These are phyloP conservation scores for Boletus semigastroideus DNA, from an alignment of 1,284 basidiomycete genomes.

Conservation along the genomic window DNA sequence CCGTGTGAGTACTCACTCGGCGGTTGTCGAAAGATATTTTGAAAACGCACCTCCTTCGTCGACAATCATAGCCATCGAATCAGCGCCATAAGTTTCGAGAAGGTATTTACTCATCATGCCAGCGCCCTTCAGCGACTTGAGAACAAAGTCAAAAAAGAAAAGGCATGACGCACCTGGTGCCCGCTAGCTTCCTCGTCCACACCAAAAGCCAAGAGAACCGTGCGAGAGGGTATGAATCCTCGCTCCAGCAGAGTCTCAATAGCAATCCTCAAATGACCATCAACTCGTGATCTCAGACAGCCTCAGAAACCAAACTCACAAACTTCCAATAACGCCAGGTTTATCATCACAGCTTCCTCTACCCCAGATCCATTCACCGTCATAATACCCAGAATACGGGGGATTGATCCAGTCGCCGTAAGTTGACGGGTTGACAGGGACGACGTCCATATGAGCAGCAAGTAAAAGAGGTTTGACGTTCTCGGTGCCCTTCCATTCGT, in stretches of 20 bases:
- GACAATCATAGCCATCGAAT: slow-evolving; percentile 56
- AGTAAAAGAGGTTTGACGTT: slow-evolving; percentile 60
- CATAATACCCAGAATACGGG: slow-evolving; percentile 50
- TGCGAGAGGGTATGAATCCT: slow-evolving; percentile 52
- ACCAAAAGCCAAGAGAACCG: slow-evolving; percentile 62
- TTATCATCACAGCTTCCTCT: slow-evolving; percentile 68
- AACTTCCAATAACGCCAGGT: slow-evolving; percentile 53
- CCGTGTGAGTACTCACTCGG: neutral
- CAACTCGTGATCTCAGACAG: neutral
- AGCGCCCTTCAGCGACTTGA: slow-evolving; percentile 44
- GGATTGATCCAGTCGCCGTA: slow-evolving; percentile 51
- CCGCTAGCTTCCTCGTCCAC: slow-evolving; percentile 70
- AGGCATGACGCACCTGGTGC: slow-evolving; percentile 36
- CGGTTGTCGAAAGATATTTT: neutral
- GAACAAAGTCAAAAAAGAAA: slow-evolving; percentile 7
- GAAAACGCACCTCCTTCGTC: slow-evolving; percentile 43
- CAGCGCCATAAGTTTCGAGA: slow-evolving; percentile 49
- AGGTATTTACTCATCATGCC: slow-evolving; percentile 46
- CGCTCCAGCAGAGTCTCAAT: slow-evolving; percentile 54
- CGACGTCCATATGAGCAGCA: slow-evolving; percentile 61
- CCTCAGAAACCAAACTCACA: slow-evolving; percentile 39
- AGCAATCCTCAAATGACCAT: slow-evolving; percentile 38
- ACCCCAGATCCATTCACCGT: slow-evolving; percentile 58
- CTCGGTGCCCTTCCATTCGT: slow-evolving; percentile 59
- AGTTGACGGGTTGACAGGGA: slow-evolving; percentile 57